These are phyloP conservation scores for Ilex paraguariensis DNA, from an alignment of 305 asterid species.

Conservation along the genomic window DNA sequence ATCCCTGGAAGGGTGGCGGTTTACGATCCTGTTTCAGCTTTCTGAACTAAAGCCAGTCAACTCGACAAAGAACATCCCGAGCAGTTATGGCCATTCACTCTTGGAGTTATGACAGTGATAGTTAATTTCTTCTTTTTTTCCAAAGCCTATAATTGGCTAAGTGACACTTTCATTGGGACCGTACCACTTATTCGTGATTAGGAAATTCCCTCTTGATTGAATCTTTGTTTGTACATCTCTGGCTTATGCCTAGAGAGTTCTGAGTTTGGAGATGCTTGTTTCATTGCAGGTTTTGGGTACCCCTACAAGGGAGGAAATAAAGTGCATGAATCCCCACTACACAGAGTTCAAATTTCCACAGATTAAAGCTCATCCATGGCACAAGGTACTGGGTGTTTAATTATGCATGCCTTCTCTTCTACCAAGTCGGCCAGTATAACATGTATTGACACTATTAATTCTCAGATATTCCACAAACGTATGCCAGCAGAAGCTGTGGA, in stretches of 20 bases:
- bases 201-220: too few species aligned
- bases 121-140: too few species aligned
- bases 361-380: conserved; percentile 79
- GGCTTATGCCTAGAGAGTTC: not conserved
- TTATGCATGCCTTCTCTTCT: not conserved
- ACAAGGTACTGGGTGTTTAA: conserved; percentile 44
- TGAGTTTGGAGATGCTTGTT: conserved; percentile 9
- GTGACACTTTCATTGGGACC: too few species aligned
- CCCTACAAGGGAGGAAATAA: conserved; percentile 82
- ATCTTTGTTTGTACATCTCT: not conserved
- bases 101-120: too few species aligned
- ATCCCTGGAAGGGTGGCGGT: too few species aligned
- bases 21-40: too few species aligned
- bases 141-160: too few species aligned
- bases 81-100: too few species aligned
- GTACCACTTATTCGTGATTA: too few species aligned
- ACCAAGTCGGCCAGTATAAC: too few species aligned
- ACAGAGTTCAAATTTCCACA: conserved; percentile 68
- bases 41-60: too few species aligned
- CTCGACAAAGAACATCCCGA: too few species aligned
- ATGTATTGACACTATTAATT: conserved; percentile 3
- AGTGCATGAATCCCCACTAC: conserved; percentile 74
- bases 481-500: conserved; percentile 70
- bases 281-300: conserved; percentile 59
- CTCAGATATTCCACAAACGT: conserved; percentile 60